phyloP scores from a whole-genome alignment of 805 yeast species.

The Nakazawaea wyomingensis region DNA sequence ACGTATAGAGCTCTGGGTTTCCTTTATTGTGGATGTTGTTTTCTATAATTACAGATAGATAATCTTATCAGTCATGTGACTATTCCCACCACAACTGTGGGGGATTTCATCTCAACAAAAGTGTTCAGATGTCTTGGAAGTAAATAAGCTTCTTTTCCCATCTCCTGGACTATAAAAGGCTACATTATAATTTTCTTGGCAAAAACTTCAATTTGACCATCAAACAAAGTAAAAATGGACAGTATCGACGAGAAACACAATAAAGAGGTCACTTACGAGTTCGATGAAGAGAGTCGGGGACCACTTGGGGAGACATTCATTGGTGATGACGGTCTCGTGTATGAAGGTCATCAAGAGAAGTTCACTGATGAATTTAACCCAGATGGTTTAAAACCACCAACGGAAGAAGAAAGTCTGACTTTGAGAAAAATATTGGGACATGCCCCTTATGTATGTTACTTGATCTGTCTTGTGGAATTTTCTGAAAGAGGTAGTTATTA shows the following conservation, averaged over 20 bases:
- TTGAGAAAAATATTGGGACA: constrained; percentile 37
- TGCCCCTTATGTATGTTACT: constrained; percentile 43
- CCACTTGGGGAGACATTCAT: constrained; percentile 2
- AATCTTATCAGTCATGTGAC: not conserved
- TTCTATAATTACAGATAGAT: not conserved
- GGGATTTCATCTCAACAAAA: too few relatives aligned
- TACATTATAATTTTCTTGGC: not conserved
- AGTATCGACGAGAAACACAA: not conserved
- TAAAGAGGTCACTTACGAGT: not conserved
- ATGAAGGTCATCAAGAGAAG: constrained; percentile 11
- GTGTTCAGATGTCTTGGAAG: too few relatives aligned
- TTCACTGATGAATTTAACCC: constrained; percentile 27
- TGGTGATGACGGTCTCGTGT: constrained; percentile 10
- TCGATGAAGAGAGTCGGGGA: not conserved
- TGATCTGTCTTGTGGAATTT: constrained; percentile 45
- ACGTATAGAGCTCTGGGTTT: too few relatives aligned
- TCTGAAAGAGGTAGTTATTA: constrained; percentile 54
- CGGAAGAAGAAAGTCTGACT: constrained; percentile 25
- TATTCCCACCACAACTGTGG: not conserved
- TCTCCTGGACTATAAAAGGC: too few relatives aligned
- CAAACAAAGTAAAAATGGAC: not conserved
- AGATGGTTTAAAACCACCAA: constrained; percentile 21
- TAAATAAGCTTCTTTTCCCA: too few relatives aligned
- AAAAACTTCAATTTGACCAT: not conserved
- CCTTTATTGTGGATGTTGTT: too few relatives aligned